Conservation (phyloP, 1,284 basidiomycete genomes). For the Apiotrichum brassicae region DNA sequence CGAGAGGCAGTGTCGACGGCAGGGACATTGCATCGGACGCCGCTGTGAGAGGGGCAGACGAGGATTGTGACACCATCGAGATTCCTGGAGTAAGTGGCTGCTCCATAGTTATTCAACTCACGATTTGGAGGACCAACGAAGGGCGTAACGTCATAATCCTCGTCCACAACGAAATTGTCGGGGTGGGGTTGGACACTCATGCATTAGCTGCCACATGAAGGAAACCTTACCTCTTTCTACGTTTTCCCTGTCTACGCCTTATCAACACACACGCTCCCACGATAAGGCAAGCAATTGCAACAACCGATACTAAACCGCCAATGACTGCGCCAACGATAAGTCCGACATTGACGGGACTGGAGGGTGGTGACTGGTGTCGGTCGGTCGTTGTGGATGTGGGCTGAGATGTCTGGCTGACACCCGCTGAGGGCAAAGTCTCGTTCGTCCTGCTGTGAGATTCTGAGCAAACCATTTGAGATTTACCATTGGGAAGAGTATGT, state of each 20-base stretch:
- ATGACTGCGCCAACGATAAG: neutral
- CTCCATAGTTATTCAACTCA: neutral
- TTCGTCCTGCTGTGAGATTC: too few species aligned
- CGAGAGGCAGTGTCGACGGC: too few species aligned
- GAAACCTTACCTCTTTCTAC: neutral
- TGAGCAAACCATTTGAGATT: neutral
- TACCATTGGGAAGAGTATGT: slow-evolving; percentile 1
- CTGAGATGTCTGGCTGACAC: too few species aligned
- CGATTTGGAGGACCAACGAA: neutral
- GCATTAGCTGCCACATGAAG: neutral
- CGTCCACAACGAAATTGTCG: neutral
- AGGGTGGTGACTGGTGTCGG: neutral
- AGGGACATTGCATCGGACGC: too few species aligned
- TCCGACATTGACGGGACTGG: too few species aligned
- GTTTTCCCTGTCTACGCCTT: neutral
- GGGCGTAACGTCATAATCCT: neutral
- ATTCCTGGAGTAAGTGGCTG: neutral
- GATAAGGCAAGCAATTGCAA: neutral
- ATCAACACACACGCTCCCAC: neutral
- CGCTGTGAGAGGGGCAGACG: neutral
- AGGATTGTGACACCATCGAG: neutral
- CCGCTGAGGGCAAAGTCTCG: neutral
- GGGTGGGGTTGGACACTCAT: neutral
- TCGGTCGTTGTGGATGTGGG: neutral
- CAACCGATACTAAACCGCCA: neutral